phyloP scores from a whole-genome alignment of 805 yeast species.

The Yarrowia sp. region DNA sequence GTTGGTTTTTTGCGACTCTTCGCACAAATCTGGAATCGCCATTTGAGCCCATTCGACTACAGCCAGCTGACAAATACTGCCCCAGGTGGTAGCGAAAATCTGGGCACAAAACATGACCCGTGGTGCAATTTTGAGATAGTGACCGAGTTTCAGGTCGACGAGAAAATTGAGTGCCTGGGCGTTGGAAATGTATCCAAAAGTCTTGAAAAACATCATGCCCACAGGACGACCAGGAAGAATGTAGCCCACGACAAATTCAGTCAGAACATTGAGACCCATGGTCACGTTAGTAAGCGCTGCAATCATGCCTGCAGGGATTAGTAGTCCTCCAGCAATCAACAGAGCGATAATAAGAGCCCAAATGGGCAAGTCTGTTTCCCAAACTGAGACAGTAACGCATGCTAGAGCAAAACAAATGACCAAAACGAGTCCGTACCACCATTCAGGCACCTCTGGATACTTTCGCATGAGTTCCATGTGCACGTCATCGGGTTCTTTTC shows the following conservation, averaged over 20 bases:
- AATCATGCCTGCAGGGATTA: conserved; percentile 60
- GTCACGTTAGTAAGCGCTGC: conserved; percentile 59
- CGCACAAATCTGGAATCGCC: conserved; percentile 45
- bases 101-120: conserved; percentile 55
- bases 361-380: conserved; percentile 51
- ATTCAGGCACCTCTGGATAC: conserved; percentile 60
- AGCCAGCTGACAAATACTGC: conserved; percentile 44
- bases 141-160: conserved; percentile 59
- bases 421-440: conserved; percentile 47
- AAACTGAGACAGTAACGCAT: conserved; percentile 42
- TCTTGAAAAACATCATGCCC: conserved; percentile 61
- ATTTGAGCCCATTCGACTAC: conserved; percentile 45
- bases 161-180: conserved; percentile 53
- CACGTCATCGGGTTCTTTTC: conserved; percentile 46
- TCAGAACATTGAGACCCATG: conserved; percentile 58
- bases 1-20: conserved; percentile 41
- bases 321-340: conserved; percentile 49
- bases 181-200: conserved; percentile 54
- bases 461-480: conserved; percentile 54
- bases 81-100: conserved; percentile 46
- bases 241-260: conserved; percentile 64
- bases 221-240: conserved; percentile 59
- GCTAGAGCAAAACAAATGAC: conserved; percentile 45
- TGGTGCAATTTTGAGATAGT: conserved; percentile 63
- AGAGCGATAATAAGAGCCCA: conserved; percentile 60